Evolutionary conservation across 768 basidiomycete genomes (phyloP), one percentile per base, ranked within the genome.

Genomic region (Termitomyces sp.): DNA sequence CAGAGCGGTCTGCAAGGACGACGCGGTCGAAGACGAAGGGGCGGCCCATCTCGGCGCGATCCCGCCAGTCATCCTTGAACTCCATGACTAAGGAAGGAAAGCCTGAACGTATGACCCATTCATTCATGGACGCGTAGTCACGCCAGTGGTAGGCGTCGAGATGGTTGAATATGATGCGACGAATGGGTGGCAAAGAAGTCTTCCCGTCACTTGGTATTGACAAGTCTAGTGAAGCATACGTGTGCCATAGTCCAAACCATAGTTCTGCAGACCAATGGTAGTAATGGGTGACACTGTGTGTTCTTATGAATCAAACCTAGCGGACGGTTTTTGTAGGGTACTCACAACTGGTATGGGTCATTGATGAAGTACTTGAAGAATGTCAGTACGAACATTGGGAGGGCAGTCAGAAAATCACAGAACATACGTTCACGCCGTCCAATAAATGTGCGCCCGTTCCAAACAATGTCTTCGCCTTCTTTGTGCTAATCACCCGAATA

Each of bases 191-290:
- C 34, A 97, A 85, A 5, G 76, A 71, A 1, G 92, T 91, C 47
- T 81, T 81, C 8, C 92, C 93, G 45, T 79, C 73, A 0, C 82
- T 62, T 2, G 84, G 72, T 52, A 95, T 93, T 22, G 71, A 72
- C 1, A 83, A 81, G 68, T 95, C 93, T 12, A 96, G 76, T 2
- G 91, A 86, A 34, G 92, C 82, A 70, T 95, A 96, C 0, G 93
- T 86, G 8, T 93, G 82, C 95, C 95, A 96, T 64, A 95, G 83
- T 40, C 95, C 95, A 62, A 93, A 92, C 75, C 91, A 88, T 20
- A 95, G 82, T 68, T 98, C 95, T 4, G 95, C 94, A 33, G 89
- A 84, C 84, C 91, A 95, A 67, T 98, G 94, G 69, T 94, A 96
- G 69, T 95, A 96, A 71, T 96, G 94, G 1, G 89, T 90, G 56